Evolutionary conservation across 2,329 filamentous ascomycete species (phyloP), one percentile per base, ranked within the genome.

Genomic region (Elsinoe perseae): DNA sequence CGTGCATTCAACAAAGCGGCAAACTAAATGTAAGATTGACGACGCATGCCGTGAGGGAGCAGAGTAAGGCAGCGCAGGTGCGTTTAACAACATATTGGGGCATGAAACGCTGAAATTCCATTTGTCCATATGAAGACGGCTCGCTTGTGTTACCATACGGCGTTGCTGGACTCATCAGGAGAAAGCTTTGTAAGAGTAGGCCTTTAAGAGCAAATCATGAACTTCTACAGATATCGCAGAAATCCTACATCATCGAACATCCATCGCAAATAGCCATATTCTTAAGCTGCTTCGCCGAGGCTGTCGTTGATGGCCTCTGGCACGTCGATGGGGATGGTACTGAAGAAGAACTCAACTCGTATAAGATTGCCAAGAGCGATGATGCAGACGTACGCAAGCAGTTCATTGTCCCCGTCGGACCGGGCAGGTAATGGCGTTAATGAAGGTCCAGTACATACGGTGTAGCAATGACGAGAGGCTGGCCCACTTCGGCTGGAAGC

Each of bases 111-210:
- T n/a, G n/a, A n/a, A n/a, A n/a, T n/a, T n/a, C n/a, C n/a, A n/a
- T 66, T 34, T 68, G 68, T 30, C 65, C 67, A 7, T 68, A 68
- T 56, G 66, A 69, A 36, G 67, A 69, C 54, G 65, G 65, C 4
- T 68, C 65, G 52, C 61, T 65, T 5, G 58, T 69, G 20, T 53
- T 69, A 23, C 67, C 67, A 3, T 67, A 68, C 42, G 59, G 60
- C 4, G 54, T 69, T 1, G 66, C 66, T n/a, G 62, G 58, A 44
- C 40, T 20, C 16, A 23, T 44, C 18, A 44, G 14, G 40, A 4
- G 40, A n/a, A 44, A 44, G 40, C 3, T n/a, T 4, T 23, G 9
- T 4, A 44, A 44, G 16, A 20, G 40, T n/a, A 23, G 20, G 10
- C 23, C 18, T 20, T 9, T 23, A n/a, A 44, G 3, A 23, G 14